These are phyloP conservation scores for Chaetomiaceae sp. DNA, from an alignment of 2,329 filamentous ascomycete species.

Conservation along the genomic window DNA sequence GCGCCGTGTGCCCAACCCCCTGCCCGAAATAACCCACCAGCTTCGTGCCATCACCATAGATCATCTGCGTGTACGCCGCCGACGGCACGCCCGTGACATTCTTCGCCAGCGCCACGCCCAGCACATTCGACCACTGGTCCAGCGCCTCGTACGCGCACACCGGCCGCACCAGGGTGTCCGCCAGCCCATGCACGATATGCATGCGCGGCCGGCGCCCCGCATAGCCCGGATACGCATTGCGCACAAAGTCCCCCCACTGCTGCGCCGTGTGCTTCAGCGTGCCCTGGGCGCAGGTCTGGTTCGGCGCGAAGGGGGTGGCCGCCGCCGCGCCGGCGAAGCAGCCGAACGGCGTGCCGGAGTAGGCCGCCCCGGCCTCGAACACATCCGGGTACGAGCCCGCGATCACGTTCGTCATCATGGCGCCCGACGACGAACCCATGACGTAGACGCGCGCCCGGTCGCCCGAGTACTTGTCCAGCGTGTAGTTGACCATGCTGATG, in stretches of 20 bases:
- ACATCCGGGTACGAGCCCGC: constrained; percentile 30
- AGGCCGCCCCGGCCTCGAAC: constrained; percentile 28
- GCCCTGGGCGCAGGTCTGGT: constrained; percentile 27
- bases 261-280: constrained; percentile 20
- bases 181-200: constrained; percentile 27
- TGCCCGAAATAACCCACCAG: constrained; percentile 28
- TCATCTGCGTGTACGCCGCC: constrained; percentile 25
- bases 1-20: constrained; percentile 27
- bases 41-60: constrained; percentile 30
- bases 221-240: constrained; percentile 27
- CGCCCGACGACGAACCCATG: constrained; percentile 37
- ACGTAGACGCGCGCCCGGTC: constrained; percentile 42
- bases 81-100: constrained; percentile 25
- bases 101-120: constrained; percentile 20
- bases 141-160: constrained; percentile 24
- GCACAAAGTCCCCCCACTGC: constrained; percentile 25
- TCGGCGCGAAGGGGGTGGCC: constrained; percentile 22
- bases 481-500: constrained; percentile 47
- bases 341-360: constrained; percentile 26
- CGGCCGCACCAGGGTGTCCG: constrained; percentile 26
- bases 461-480: constrained; percentile 39
- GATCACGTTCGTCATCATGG: constrained; percentile 35
- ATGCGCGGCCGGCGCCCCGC: constrained; percentile 27
- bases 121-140: constrained; percentile 29
- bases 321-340: constrained; percentile 23